Percentiles rank a stretch among this genome's conserved stretches.
phyloP scores from a whole-genome alignment of 768 basidiomycete genomes.

The Tephrocybe sp. region DNA sequence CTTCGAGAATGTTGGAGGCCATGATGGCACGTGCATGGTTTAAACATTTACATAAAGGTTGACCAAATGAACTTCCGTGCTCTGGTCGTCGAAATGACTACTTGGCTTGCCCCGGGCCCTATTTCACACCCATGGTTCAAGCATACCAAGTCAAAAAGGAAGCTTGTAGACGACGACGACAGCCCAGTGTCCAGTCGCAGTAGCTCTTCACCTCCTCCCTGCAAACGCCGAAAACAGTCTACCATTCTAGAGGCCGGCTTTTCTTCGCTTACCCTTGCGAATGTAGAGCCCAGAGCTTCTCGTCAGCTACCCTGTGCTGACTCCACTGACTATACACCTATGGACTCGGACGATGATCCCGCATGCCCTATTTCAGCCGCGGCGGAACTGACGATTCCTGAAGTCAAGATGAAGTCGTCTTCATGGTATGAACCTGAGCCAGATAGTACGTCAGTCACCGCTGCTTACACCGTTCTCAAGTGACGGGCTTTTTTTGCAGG shows the following conservation, averaged over 20 bases:
- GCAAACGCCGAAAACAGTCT: conserved; percentile 45
- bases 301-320: conserved; percentile 8
- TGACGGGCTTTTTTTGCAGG: conserved; percentile 35
- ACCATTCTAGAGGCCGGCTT: conserved; percentile 54
- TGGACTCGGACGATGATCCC: conserved; percentile 9
- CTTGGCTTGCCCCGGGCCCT: conserved; percentile 25
- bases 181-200: conserved; percentile 10
- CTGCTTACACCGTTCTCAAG: conserved; percentile 3
- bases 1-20: no score
- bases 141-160: conserved; percentile 37
- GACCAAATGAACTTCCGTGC: not conserved
- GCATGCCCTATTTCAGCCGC: conserved; percentile 10
- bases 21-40: no score
- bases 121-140: conserved; percentile 46
- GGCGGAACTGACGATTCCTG: conserved; percentile 40
- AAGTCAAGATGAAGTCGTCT: conserved; percentile 60
- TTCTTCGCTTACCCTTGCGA: conserved; percentile 44
- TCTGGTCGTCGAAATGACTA: conserved; percentile 17
- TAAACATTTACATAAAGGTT: conserved; percentile 6
- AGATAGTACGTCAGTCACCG: conserved; percentile 48
- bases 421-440: conserved; percentile 72
- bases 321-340: conserved; percentile 6
- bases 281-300: conserved; percentile 17
- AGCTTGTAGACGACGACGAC: conserved; percentile 24
- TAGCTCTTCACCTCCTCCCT: conserved; percentile 21